Conservation (phyloP, 1,139 yeast genomes). For the Candida gigantensis region DNA sequence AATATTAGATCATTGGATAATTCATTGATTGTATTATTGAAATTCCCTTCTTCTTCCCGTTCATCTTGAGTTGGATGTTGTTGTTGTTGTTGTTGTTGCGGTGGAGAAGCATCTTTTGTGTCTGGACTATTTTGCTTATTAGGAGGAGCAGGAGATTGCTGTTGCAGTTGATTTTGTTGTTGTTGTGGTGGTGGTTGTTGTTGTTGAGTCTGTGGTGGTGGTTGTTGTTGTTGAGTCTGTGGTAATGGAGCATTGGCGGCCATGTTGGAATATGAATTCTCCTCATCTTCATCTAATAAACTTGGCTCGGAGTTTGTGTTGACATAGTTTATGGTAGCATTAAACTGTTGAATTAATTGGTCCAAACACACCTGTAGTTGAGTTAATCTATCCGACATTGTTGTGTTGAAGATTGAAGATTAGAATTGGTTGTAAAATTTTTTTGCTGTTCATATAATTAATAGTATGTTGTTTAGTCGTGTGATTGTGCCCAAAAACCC, state of each 20-base stretch:
- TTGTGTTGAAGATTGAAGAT: not conserved
- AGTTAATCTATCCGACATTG: conserved; percentile 82
- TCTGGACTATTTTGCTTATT: conserved; percentile 29
- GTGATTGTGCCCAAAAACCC: not conserved
- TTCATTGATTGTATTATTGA: conserved; percentile 64
- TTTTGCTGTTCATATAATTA: too few relatives aligned
- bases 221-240: conserved; percentile 28
- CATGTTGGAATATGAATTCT: conserved; percentile 38
- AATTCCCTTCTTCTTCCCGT: conserved; percentile 24
- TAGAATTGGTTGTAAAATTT: not conserved
- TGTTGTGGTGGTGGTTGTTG: conserved; percentile 11
- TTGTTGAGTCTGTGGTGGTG: conserved; percentile 14
- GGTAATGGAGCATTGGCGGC: conserved; percentile 51
- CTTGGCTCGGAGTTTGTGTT: conserved; percentile 51
- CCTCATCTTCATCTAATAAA: conserved; percentile 40
- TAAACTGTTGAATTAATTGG: conserved; percentile 88
- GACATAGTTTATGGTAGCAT: conserved; percentile 85
- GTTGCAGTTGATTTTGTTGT: conserved; percentile 16
- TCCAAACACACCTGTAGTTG: conserved; percentile 91
- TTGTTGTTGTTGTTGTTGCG: not conserved
- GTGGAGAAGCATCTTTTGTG: conserved; percentile 12
- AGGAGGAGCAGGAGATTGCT: conserved; percentile 14
- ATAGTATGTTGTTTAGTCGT: not conserved
- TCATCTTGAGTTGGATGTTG: not conserved
- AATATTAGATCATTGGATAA: conserved; percentile 80